Evolutionary conservation across 2,329 filamentous ascomycete genomes (phyloP).

Genomic region (Monilinia aucupariae): DNA sequence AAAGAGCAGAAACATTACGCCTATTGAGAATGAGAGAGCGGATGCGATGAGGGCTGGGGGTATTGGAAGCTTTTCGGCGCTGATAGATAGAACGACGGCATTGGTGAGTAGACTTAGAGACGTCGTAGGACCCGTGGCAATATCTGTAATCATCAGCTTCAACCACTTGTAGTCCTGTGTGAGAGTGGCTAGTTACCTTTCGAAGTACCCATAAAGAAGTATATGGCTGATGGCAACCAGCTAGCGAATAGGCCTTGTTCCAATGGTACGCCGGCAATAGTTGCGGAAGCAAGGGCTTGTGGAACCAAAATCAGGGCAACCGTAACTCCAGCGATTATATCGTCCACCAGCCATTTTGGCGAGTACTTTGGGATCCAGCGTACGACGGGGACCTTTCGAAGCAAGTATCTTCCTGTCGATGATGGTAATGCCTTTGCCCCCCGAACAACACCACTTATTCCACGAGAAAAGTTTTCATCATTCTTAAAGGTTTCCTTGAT

Average conservation of each 20-base stretch:
- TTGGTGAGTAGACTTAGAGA: constrained; percentile 59
- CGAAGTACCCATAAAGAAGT: constrained; percentile 56
- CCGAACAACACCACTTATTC: constrained; percentile 14
- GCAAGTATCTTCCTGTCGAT: constrained; percentile 49
- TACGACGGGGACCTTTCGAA: constrained; percentile 56
- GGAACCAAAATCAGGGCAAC: constrained; percentile 57
- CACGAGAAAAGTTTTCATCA: constrained; percentile 16
- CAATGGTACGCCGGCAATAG: constrained; percentile 56
- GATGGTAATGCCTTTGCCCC: constrained; percentile 41
- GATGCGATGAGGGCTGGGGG: constrained; percentile 45
- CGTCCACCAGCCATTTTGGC: constrained; percentile 55
- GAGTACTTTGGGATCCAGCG: constrained; percentile 60
- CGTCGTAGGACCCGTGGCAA: constrained; percentile 59
- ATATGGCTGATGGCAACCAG: constrained; percentile 53
- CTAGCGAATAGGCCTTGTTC: constrained; percentile 55
- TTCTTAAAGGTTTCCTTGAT: constrained; percentile 11
- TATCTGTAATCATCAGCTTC: constrained; percentile 39
- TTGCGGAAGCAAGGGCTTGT: constrained; percentile 56
- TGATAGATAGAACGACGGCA: constrained; percentile 48
- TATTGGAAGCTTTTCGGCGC: constrained; percentile 43
- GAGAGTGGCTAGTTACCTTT: constrained; percentile 46
- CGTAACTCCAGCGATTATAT: constrained; percentile 56
- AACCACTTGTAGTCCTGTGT: neutral
- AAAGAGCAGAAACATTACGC: constrained; percentile 53
- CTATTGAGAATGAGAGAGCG: constrained; percentile 58